These are phyloP conservation scores for Trichoderma citrinoviride DNA, from an alignment of 2,329 filamentous ascomycete genomes.

Conservation along the genomic window DNA sequence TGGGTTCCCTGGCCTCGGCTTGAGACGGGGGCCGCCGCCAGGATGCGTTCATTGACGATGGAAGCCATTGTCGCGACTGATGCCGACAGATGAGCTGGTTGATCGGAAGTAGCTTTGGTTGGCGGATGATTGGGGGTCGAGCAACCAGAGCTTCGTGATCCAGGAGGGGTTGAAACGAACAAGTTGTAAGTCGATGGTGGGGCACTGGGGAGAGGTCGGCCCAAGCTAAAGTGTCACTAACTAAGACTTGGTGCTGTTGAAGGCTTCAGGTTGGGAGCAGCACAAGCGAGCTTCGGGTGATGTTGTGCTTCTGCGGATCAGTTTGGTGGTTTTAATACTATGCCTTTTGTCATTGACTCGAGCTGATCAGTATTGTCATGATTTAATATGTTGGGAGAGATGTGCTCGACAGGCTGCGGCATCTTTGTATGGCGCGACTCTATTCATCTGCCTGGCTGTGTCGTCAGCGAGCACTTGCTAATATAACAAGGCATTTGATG, in stretches of 20 bases:
- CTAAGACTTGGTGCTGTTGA: neutral
- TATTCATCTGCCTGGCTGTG: neutral
- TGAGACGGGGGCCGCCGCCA: constrained; percentile 82
- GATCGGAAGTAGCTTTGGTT: neutral
- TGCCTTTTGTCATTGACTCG: too few relatives aligned
- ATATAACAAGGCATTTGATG: neutral
- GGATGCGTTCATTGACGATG: constrained; percentile 64
- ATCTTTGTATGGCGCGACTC: neutral
- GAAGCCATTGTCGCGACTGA: constrained; percentile 39
- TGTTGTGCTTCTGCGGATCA: neutral
- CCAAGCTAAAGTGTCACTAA: constrained; percentile 4
- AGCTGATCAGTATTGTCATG: too few relatives aligned
- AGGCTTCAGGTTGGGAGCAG: neutral
- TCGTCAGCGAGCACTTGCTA: neutral
- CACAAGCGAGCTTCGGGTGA: neutral
- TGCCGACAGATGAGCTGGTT: neutral
- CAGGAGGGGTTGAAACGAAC: constrained; percentile 19
- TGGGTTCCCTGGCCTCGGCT: constrained; percentile 83
- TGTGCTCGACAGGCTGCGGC: neutral
- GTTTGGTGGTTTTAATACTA: too few relatives aligned
- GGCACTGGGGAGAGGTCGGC: constrained; percentile 5
- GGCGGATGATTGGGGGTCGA: neutral
- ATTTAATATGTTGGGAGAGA: rapidly evolving
- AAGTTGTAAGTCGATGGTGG: constrained; percentile 17
- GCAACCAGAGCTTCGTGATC: neutral